phyloP scores from a whole-genome alignment of 1,284 basidiomycete genomes.

The Wolfiporia cocos region DNA sequence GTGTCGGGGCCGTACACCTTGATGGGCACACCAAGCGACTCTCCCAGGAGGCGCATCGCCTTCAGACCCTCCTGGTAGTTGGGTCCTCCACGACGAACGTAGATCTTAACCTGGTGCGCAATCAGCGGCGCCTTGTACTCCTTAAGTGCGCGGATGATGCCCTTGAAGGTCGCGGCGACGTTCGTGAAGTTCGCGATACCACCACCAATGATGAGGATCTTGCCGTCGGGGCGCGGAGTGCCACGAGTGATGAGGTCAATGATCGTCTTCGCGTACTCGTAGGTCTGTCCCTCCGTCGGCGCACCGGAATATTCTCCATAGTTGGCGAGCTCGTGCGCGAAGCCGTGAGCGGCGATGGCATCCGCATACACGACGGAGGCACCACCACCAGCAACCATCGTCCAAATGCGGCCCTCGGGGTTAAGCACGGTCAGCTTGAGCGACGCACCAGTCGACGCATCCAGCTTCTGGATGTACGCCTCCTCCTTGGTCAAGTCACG shows the following conservation, averaged over 20 bases:
- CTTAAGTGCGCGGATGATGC: conserved; percentile 96
- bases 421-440: conserved; percentile 98
- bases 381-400: conserved; percentile 96
- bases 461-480: conserved; percentile 98
- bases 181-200: conserved; percentile 99
- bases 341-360: conserved; percentile 96
- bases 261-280: conserved; percentile 99
- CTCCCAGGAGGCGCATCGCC: conserved; percentile 97
- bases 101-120: conserved; percentile 86
- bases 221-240: conserved; percentile 78
- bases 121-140: conserved; percentile 87
- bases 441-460: conserved; percentile 95
- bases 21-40: conserved; percentile 96
- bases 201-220: conserved; percentile 99
- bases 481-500: conserved; percentile 98
- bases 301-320: conserved; percentile 99
- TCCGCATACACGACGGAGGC: conserved; percentile 85
- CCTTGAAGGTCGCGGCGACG: conserved; percentile 99
- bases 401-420: conserved; percentile 94
- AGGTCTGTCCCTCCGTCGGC: conserved; percentile 96
- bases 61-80: conserved; percentile 99
- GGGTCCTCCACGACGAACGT: conserved; percentile 96
- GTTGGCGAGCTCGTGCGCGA: conserved; percentile 96
- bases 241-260: conserved; percentile 96
- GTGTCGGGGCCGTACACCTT: conserved; percentile 97